Evolutionary conservation across 495 filamentous ascomycete species (phyloP), one percentile per base, ranked within the genome.

Genomic region (Opeltia flavorubescens): DNA sequence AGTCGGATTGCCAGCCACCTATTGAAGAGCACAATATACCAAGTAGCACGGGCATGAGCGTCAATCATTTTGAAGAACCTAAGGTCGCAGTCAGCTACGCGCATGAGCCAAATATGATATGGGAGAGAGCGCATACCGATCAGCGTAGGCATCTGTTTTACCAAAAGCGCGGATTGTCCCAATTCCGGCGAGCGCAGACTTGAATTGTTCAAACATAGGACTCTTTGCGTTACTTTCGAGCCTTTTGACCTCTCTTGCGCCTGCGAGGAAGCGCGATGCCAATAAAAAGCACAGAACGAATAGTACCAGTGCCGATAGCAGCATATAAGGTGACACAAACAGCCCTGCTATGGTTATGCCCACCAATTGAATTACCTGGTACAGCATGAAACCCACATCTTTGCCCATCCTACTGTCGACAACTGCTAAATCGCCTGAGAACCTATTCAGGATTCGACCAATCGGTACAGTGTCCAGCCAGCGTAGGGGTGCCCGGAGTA

Each of bases 401-500:
- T 70, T 70, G 1, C 74, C 71, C 12, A 89, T 60, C 17, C 71
- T 69, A 1, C 74, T 77, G 58, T 89, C 85, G 25, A 88, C 68
- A 2, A 71, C 69, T 51, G 75, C 70, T 55, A 91, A 88, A 54
- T 91, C 86, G 4, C 81, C 70, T 0, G 83, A 84, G 48, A 89
- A 89, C 5, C 86, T 71, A 59, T 91, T 93, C 3, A 89, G 58
- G 29, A 89, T 77, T 21, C 84, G 75, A 1, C 86, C 86, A 0
- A 84, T 63, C 0, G 86, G 86, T 0, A 86, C 80, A 0, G 84
- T 89, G 57, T 93, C 86, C 9, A 89, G 66, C 81, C 84, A 93
- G 39, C 80, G 66, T 7, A 84, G 62, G 0, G 84, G 84, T 12
- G 83, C 72, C 6, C 79, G 76, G 0, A 91, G 68, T 13, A 93